Base-by-base conservation (phyloP, 2,329 filamentous ascomycete genomes). In the Xylaria sp. region DNA sequence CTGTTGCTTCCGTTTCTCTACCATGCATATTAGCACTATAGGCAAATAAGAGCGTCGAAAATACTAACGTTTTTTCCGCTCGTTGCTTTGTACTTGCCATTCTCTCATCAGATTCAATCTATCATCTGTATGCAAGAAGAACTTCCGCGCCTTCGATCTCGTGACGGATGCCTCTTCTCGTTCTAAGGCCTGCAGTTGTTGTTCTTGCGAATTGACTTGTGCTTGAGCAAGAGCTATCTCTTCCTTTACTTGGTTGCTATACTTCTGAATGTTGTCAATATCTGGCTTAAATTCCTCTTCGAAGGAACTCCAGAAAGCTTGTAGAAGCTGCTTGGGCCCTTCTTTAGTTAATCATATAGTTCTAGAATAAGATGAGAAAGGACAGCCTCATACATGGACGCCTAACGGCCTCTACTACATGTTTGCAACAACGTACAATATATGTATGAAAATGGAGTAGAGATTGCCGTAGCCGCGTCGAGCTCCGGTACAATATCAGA, bases 361-460 rank as follows among this genome's bases (percentile, higher is more conserved):
- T 4, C 42, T 44, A n/a, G 7, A 33, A 33, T 10, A 17, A 44
- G 42, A 44, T 3, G 2, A n/a, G 42, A 44, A n/a, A 17, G 54
- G 48, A 10, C 23, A 61, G 33, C 23, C 7, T 20, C 73, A 56
- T 70, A 80, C 75, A 77, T 57, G 76, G 73, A 9, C 73, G 65
- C 64, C 74, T 75, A 2, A 75, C 63, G 2, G 71, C 69, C 59
- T 76, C 65, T 6, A 82, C 49, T 10, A 75, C 71, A 42, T 78
- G 76, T 31, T 73, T 77, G 67, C 80, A 83, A 57, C 79, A 81
- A 0, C 72, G 70, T 36, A 83, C 70, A 2, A 82, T 76, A 0
- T 77, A 74, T 0, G 80, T 77, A 49, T 82, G 74, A 56, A 82
- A 82, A 7, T 72, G 66, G 46, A 73, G 77, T 7, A 83, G 70